Percentiles rank a stretch among this genome's conserved stretches.
phyloP scores from a whole-genome alignment of 169 alveolate species.

The Plasmodium relictum region DNA sequence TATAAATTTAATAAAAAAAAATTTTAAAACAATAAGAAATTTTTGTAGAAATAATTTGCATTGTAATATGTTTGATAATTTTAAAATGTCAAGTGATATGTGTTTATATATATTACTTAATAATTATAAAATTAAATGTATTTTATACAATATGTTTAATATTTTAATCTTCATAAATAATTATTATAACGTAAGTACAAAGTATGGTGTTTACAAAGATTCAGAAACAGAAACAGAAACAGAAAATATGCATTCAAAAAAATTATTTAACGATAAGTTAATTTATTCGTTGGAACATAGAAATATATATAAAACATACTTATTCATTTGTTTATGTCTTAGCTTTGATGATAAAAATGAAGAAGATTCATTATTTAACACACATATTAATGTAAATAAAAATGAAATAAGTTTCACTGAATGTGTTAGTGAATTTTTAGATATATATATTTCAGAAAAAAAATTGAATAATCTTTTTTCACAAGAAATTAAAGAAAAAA shows the following conservation, averaged over 20 bases:
- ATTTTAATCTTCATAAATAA: slow-evolving; percentile 56
- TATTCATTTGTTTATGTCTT: slow-evolving; percentile 53
- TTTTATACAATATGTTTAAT: slow-evolving; percentile 55
- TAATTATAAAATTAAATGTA: slow-evolving; percentile 69
- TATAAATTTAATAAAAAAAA: slow-evolving; percentile 18
- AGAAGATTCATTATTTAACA: slow-evolving; percentile 44
- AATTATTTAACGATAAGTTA: slow-evolving; percentile 17
- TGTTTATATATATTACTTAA: slow-evolving; percentile 57
- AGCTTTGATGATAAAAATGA: slow-evolving; percentile 54
- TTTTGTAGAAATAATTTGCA: slow-evolving; percentile 48
- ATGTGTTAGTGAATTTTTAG: slow-evolving; percentile 50
- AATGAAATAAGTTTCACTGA: slow-evolving; percentile 17
- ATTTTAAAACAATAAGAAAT: slow-evolving; percentile 41
- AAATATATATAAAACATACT: slow-evolving; percentile 44
- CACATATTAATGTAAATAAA: slow-evolving; percentile 55
- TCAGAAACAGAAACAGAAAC: background rate
- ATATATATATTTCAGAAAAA: slow-evolving; percentile 45
- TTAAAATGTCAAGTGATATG: slow-evolving; percentile 54
- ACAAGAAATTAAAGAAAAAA: slow-evolving; percentile 43
- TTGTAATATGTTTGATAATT: slow-evolving; percentile 39
- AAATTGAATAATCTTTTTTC: slow-evolving; percentile 38
- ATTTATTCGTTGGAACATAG: slow-evolving; percentile 26
- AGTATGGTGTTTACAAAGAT: background rate
- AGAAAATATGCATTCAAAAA: slow-evolving; percentile 3
- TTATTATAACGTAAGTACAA: background rate